Evolutionary conservation across 352 stramenopile genomes (phyloP), one percentile per base, ranked within the genome.

Genomic region (Phytophthora megakarya): DNA sequence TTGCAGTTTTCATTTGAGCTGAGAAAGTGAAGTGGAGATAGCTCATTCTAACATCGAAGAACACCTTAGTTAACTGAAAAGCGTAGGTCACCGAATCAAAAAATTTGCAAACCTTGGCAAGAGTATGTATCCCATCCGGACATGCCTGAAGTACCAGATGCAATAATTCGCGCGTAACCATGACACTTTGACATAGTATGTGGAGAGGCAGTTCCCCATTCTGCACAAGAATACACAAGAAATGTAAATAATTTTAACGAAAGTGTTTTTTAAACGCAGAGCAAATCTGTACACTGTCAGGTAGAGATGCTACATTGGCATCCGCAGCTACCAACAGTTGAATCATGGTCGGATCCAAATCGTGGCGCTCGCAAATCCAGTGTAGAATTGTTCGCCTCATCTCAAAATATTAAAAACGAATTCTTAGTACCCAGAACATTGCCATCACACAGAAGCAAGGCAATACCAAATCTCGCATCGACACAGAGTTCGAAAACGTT

Each of bases 191-290:
- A 32, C 79, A 85, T 10, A 87, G 55, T 9, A 84, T 39, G 61
- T 90, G 77, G n/a, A 92, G 56, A 4, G 81, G 73, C 15, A 90
- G 52, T 10, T 90, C 80, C 1, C 65, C 54, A 30, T 88, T 80
- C 77, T 88, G 22, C 6, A 55, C n/a, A 52, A 50, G n/a, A 25
- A 30, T 35, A 51, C 15, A 40, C 33, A 30, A 44, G 28, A 21
- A 61, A 70, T 4, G 67, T 5, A 46, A 48, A 46, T 35, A 35
- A 3, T 11, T 12, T 15, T 5, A 12, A 35, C n/a, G 30, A 35
- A 13, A 11, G 26, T 22, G n/a, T n/a, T n/a, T n/a, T n/a, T n/a
- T n/a, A 21, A 45, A 21, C 9, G 16, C 16, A 54, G 15, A 38
- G 37, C 9, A 35, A 18, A 9, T 21, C 53, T 40, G 40, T 67